These are phyloP conservation scores for Lippia alba DNA, from an alignment of 305 asterid genomes.

Conservation along the genomic window DNA sequence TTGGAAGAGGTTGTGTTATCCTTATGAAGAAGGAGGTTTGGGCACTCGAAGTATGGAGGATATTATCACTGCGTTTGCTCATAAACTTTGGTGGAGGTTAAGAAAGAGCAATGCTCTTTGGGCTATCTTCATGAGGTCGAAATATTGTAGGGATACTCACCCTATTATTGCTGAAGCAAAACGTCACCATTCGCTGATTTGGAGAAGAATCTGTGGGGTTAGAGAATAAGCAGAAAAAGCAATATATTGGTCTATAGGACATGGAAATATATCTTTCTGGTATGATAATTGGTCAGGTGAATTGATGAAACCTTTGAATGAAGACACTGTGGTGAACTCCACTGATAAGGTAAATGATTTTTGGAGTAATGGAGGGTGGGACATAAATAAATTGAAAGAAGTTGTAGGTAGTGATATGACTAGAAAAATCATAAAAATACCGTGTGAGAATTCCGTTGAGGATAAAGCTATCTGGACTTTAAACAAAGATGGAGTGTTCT, in stretches of 20 bases:
- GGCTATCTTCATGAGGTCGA: neutral
- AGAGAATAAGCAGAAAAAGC: neutral
- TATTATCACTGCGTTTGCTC: neutral
- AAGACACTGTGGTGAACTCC: neutral
- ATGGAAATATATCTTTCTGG: neutral
- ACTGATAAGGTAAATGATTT: neutral
- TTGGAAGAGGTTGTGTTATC: neutral
- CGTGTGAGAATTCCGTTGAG: too few relatives aligned
- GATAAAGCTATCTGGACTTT: too few relatives aligned
- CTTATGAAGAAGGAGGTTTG: neutral
- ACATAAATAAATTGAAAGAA: too few relatives aligned
- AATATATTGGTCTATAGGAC: neutral
- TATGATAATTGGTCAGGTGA: neutral
- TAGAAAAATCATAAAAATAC: too few relatives aligned
- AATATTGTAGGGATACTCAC: neutral
- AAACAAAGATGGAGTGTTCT: too few relatives aligned
- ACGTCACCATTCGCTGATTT: neutral
- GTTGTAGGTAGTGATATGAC: too few relatives aligned
- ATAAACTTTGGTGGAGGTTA: constrained; percentile 2
- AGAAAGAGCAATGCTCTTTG: neutral
- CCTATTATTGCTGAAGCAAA: neutral
- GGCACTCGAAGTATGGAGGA: neutral
- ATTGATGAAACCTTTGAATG: too few relatives aligned
- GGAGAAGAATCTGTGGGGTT: too few relatives aligned
- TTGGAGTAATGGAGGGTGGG: neutral